These are phyloP conservation scores for Zygoascus flipseniorum DNA, from an alignment of 805 yeast species.

Conservation along the genomic window DNA sequence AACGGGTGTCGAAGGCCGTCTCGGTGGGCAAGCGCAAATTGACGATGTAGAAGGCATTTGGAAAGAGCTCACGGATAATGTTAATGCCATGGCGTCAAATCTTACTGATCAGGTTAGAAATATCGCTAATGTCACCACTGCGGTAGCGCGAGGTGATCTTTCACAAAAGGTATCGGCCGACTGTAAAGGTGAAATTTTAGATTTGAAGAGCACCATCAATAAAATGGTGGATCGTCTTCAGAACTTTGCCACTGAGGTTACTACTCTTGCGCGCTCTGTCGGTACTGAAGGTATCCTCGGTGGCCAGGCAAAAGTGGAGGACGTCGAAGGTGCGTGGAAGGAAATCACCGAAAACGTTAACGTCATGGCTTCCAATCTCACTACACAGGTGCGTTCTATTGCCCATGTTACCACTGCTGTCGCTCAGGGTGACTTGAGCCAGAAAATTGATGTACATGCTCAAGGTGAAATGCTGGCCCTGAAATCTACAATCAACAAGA, in stretches of 20 bases:
- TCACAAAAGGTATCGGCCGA: conserved; percentile 80
- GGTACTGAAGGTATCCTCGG: conserved; percentile 87
- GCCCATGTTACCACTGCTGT: conserved; percentile 90
- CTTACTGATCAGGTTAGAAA: conserved; percentile 82
- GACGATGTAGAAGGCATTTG: conserved; percentile 79
- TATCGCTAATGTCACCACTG: conserved; percentile 81
- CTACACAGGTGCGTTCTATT: conserved; percentile 81
- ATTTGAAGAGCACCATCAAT: conserved; percentile 75
- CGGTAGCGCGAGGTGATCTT: conserved; percentile 77
- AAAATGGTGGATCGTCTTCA: conserved; percentile 82
- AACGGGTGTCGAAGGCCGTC: conserved; percentile 81
- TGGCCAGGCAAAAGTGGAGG: conserved; percentile 76
- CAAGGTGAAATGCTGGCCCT: conserved; percentile 84
- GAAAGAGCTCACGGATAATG: conserved; percentile 76
- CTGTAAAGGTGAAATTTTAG: conserved; percentile 72
- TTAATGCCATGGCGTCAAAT: conserved; percentile 84
- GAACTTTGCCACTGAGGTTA: conserved; percentile 75
- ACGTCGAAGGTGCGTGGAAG: conserved; percentile 83
- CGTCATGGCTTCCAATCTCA: conserved; percentile 79
- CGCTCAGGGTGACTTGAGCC: conserved; percentile 80
- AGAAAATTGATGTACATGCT: conserved; percentile 81
- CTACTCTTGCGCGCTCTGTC: conserved; percentile 77
- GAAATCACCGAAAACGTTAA: conserved; percentile 76
- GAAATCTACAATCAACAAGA: conserved; percentile 79
- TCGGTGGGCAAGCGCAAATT: conserved; percentile 82